Evolutionary conservation across 2,329 filamentous ascomycete species (phyloP), one percentile per base, ranked within the genome.

Genomic region (Sordariomycetes sp.): DNA sequence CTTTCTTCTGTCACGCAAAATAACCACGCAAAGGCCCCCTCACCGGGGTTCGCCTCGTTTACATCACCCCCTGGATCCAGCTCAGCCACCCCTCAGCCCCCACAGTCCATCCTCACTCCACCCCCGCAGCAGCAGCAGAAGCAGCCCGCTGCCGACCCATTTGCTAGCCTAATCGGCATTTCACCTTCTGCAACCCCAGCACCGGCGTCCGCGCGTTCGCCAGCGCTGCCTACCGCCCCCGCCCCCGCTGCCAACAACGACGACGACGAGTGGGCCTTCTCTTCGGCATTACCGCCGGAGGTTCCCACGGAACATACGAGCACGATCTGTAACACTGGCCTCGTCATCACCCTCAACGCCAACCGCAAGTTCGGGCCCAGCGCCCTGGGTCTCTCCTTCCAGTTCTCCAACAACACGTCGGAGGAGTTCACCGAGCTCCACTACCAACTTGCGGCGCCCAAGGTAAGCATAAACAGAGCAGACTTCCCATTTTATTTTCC

Each of bases 231-330:
- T 0, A 64, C 68, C 10, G 62, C 66, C 2, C 57, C 68, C 28
- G 28, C 28, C 0, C 58, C 73, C 0, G 61, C 68, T 3, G 63
- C 65, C 10, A 66, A 74, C 8, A 76, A 75, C 55, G 83, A 89
- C 53, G 93, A 97, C 55, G 93, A 97, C 62, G 93, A 97, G 67
- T 97, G 93, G 92, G 88, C 85, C 25, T 97, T 97, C 70, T 85
- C 89, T 3, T 97, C 93, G 0, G 87, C 93, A 0, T 78, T 97
- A 16, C 93, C 93, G 32, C 71, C 77, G 2, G 77, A 82, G 61
- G 46, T 24, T 12, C 83, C 86, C 1, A 78, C 73, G 57, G 79
- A 83, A 55, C 82, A 89, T 63, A 82, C 82, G 54, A 75, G 87
- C 22, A 79, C 78, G 3, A 82, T 97, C 51, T 85, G 83, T 66